phyloP scores from a whole-genome alignment of 257 asterid genomes.

The Buddleja alternifolia region DNA sequence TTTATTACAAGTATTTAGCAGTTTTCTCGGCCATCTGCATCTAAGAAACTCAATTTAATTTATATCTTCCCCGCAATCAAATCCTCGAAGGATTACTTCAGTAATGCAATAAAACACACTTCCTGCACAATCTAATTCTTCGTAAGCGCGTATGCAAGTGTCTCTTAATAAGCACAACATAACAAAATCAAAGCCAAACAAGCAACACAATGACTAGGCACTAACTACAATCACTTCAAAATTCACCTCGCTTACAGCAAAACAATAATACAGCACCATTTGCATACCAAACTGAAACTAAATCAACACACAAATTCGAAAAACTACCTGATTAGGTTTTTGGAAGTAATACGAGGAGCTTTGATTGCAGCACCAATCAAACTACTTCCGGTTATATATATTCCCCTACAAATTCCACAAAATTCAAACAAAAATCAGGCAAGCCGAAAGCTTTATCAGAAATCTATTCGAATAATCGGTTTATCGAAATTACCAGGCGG shows the following conservation, averaged over 20 bases:
- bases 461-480: neutral
- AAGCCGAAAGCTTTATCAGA: neutral
- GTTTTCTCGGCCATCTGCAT: slow-evolving; percentile 19
- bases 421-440: slow-evolving; percentile 13
- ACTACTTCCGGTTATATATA: slow-evolving; percentile 81
- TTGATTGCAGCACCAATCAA: slow-evolving; percentile 83
- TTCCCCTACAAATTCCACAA: slow-evolving; percentile 54
- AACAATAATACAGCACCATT: neutral
- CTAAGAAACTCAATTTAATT: slow-evolving; percentile 2
- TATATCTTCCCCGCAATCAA: slow-evolving; percentile 9
- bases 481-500: slow-evolving; percentile 88
- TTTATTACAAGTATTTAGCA: neutral
- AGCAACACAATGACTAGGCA: neutral
- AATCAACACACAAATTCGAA: slow-evolving; percentile 14
- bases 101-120: neutral
- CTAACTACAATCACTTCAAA: neutral
- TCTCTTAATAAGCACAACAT: slow-evolving; percentile 8
- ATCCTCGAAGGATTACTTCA: neutral
- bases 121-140: slow-evolving; percentile 8
- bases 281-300: neutral
- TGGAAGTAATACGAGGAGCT: slow-evolving; percentile 85
- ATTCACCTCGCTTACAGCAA: neutral
- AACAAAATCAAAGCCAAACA: slow-evolving; percentile 25
- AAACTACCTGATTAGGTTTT: slow-evolving; percentile 74
- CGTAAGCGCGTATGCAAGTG: slow-evolving; percentile 1